Evolutionary conservation across 768 basidiomycete genomes (phyloP).

Genomic region (Boletus vinaceobasis): DNA sequence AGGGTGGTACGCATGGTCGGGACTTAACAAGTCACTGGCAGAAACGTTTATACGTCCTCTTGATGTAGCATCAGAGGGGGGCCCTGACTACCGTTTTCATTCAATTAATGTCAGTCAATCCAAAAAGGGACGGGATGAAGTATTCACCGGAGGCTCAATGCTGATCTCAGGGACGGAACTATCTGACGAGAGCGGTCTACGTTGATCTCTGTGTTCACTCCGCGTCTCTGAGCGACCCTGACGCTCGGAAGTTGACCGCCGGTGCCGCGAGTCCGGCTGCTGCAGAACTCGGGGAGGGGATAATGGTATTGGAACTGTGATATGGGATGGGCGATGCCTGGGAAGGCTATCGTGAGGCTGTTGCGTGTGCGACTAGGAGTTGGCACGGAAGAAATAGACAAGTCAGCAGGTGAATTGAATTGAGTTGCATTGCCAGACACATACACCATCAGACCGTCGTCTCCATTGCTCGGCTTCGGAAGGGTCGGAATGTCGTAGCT

Average conservation of each 20-base stretch:
- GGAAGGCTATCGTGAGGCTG: constrained; percentile 7
- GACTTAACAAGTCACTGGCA: constrained; percentile 24
- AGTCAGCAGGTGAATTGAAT: neutral
- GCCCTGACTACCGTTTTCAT: constrained; percentile 24
- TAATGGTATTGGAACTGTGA: constrained; percentile 26
- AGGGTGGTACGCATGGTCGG: constrained; percentile 30
- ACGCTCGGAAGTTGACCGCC: constrained; percentile 23
- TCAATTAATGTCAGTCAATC: constrained; percentile 13
- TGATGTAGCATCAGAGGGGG: constrained; percentile 33
- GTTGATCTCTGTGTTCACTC: constrained; percentile 18
- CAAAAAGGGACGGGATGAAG: constrained; percentile 3
- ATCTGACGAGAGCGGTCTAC: constrained; percentile 28
- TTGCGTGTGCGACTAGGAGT: constrained; percentile 19
- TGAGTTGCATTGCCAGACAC: neutral
- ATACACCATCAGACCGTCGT: constrained; percentile 18
- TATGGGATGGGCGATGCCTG: constrained; percentile 16
- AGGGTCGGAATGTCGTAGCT: constrained; percentile 35
- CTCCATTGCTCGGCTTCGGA: constrained; percentile 32
- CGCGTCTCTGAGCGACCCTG: constrained; percentile 23
- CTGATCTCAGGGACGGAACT: constrained; percentile 35
- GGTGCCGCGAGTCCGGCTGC: constrained; percentile 12
- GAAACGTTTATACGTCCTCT: constrained; percentile 16
- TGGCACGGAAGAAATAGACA: neutral
- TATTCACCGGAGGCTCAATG: constrained; percentile 30
- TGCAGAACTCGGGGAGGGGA: constrained; percentile 23